phyloP scores from a whole-genome alignment of 192 early-diverging fungal species.

The Allomyces macrogynus region DNA sequence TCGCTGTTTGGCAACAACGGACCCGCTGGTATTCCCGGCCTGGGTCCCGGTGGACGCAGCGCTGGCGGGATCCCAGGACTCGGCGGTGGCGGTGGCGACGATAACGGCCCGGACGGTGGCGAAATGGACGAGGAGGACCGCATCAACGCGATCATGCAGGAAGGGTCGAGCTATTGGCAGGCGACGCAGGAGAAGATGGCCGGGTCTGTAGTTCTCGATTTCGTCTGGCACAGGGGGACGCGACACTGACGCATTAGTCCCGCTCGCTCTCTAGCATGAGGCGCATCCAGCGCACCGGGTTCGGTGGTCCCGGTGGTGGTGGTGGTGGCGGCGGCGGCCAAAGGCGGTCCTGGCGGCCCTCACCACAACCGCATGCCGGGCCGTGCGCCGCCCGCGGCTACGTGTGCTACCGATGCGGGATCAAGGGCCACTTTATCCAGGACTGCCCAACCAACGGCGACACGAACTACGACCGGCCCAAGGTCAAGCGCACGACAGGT shows the following conservation, averaged over 20 bases:
- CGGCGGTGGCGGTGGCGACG: background rate
- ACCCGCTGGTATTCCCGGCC: background rate
- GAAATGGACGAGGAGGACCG: constrained; percentile 48
- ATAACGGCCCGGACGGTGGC: background rate
- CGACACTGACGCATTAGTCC: constrained; percentile 1
- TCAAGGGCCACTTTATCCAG: constrained; percentile 81
- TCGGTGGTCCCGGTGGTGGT: constrained; percentile 10
- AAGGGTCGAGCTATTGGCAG: constrained; percentile 59
- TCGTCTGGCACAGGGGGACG: constrained; percentile 1
- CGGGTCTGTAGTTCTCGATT: constrained; percentile 29
- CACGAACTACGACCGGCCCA: constrained; percentile 49
- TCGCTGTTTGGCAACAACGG: too few species aligned
- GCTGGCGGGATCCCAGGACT: background rate
- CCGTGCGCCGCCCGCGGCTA: constrained; percentile 54
- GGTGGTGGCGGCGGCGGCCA: constrained; percentile 12
- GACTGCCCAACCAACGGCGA: constrained; percentile 72
- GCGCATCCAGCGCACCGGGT: constrained; percentile 9
- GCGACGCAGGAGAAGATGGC: constrained; percentile 58
- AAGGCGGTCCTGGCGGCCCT: constrained; percentile 10
- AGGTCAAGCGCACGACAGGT: constrained; percentile 82
- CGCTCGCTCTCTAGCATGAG: constrained; percentile 2
- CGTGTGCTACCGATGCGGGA: constrained; percentile 79
- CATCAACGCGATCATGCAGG: constrained; percentile 62
- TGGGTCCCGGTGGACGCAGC: constrained; percentile 1
- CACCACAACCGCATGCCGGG: constrained; percentile 16